These are phyloP conservation scores for Fusarium burgessii DNA, from an alignment of 2,329 filamentous ascomycete species.

Conservation along the genomic window DNA sequence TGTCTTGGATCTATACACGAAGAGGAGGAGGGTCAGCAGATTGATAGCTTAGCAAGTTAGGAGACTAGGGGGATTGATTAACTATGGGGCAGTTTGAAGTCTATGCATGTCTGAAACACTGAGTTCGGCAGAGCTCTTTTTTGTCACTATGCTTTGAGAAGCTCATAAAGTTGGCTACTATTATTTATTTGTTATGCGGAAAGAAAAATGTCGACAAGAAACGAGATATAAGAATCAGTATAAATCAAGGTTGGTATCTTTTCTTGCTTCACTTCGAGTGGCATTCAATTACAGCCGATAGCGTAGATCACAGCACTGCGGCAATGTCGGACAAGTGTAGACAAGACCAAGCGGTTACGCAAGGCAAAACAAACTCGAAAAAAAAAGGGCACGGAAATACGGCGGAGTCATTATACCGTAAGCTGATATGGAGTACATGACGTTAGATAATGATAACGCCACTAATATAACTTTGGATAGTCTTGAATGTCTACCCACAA, in stretches of 20 bases:
- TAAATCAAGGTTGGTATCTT: neutral
- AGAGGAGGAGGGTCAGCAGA: constrained; percentile 10
- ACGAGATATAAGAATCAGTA: neutral
- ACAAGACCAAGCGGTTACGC: neutral
- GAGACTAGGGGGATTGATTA: neutral
- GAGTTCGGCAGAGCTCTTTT: neutral
- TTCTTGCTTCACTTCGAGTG: neutral
- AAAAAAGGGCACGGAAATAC: neutral
- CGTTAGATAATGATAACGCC: neutral
- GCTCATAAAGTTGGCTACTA: neutral
- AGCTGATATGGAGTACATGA: constrained; percentile 9
- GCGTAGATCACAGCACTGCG: constrained; percentile 10
- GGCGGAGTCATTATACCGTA: constrained; percentile 17
- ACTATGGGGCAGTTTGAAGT: neutral
- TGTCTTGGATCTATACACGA: constrained; percentile 10
- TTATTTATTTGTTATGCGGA: neutral
- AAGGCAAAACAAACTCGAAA: neutral
- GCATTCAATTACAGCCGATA: constrained; percentile 3
- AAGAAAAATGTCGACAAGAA: neutral
- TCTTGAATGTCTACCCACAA: neutral
- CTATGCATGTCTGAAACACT: neutral
- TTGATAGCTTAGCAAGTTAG: neutral
- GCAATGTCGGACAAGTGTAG: constrained; percentile 21
- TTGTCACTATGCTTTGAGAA: neutral
- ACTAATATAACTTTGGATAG: constrained; percentile 1